Evolutionary conservation across 2,329 filamentous ascomycete genomes (phyloP).

Genomic region (Sporothrix humicola): DNA sequence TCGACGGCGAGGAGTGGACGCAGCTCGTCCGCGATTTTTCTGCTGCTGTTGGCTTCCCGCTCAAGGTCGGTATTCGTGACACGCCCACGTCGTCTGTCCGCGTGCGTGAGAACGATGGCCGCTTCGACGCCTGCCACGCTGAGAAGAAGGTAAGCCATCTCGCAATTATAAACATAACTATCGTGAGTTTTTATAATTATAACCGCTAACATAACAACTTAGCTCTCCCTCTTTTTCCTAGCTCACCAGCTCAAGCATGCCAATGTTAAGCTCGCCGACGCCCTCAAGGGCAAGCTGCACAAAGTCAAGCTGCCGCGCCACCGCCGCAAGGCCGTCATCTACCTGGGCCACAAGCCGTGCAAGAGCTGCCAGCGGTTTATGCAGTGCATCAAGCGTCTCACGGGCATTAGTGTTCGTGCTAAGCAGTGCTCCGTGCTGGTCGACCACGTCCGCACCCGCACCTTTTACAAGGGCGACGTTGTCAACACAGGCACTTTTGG

Average conservation of each 20-base stretch:
- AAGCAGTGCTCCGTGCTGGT: slow-evolving; percentile 16
- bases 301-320: slow-evolving; percentile 2
- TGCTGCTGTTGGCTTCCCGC: not conserved
- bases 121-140: slow-evolving; percentile 34
- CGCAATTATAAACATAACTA: not conserved
- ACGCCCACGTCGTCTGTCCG: slow-evolving; percentile 28
- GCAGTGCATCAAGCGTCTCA: not conserved
- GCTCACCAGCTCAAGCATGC: slow-evolving; percentile 25
- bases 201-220: not conserved
- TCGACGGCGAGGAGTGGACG: slow-evolving; percentile 33
- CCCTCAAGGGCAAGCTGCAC: slow-evolving; percentile 29
- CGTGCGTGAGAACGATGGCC: slow-evolving; percentile 29
- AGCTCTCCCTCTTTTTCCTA: slow-evolving; percentile 35
- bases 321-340: slow-evolving; percentile 20
- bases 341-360: slow-evolving; percentile 37
- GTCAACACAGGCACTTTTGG: not conserved
- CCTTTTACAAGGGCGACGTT: not conserved
- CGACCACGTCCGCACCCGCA: not conserved
- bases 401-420: slow-evolving; percentile 27
- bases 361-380: slow-evolving; percentile 37
- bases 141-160: slow-evolving; percentile 35
- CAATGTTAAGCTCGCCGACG: slow-evolving; percentile 11
- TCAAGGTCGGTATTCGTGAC: slow-evolving; percentile 29
- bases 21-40: slow-evolving; percentile 30
- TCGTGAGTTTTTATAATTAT: not conserved